These are phyloP conservation scores for Rhazya stricta DNA, from an alignment of 257 asterid species.

Conservation along the genomic window DNA sequence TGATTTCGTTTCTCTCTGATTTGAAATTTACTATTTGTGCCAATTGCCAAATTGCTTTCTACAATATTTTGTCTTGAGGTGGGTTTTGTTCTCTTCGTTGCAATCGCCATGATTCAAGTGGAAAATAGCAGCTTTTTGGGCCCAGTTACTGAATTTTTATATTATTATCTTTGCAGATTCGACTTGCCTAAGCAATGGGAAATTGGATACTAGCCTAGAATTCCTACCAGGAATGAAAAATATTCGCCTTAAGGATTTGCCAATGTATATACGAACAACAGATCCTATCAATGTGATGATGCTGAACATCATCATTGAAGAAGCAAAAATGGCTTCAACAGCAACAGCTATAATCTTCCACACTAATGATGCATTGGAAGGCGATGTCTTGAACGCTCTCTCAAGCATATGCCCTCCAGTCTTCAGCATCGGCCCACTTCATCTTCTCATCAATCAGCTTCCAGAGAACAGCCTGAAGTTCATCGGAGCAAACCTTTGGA, in stretches of 20 bases:
- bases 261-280: slow-evolving; percentile 20
- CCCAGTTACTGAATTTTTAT: too few relatives aligned
- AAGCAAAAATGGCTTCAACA: slow-evolving; percentile 25
- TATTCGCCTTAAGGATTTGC: slow-evolving; percentile 29
- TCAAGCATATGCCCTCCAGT: slow-evolving; percentile 36
- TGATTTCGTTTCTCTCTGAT: too few relatives aligned
- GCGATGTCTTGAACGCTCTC: slow-evolving; percentile 19
- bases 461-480: slow-evolving; percentile 17
- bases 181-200: slow-evolving; percentile 22
- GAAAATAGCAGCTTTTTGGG: too few relatives aligned
- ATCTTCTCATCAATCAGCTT: slow-evolving; percentile 14
- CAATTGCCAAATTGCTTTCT: too few relatives aligned
- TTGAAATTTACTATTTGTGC: too few relatives aligned
- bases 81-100: too few relatives aligned
- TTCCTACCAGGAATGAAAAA: slow-evolving; percentile 36
- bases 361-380: slow-evolving; percentile 34
- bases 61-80: too few relatives aligned
- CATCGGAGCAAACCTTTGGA: slow-evolving; percentile 29
- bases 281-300: slow-evolving; percentile 22
- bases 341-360: slow-evolving; percentile 37
- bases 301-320: slow-evolving; percentile 21
- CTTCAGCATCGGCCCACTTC: slow-evolving; percentile 41
- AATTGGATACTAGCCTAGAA: slow-evolving; percentile 22
- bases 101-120: too few relatives aligned
- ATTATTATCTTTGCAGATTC: slow-evolving; percentile 38